Conservation (phyloP, 2,329 filamentous ascomycete species). For the Stemphylium vesicarium region DNA sequence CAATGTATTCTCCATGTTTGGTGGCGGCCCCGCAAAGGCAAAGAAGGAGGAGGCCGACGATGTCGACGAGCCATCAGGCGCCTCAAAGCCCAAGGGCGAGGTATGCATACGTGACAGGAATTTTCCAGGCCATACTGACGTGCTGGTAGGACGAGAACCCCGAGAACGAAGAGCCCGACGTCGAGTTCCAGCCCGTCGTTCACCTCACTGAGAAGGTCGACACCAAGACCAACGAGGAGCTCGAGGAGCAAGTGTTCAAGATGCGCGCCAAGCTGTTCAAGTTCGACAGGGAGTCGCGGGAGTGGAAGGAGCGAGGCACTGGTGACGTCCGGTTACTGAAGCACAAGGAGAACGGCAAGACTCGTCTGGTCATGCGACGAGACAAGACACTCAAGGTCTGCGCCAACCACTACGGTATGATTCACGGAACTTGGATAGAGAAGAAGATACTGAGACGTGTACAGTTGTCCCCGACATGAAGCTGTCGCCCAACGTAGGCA, state of each 20-base stretch:
- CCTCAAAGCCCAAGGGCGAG: constrained; percentile 61
- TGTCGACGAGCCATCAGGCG: constrained; percentile 81
- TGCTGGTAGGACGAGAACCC: constrained; percentile 68
- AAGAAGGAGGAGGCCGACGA: constrained; percentile 79
- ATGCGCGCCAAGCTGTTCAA: constrained; percentile 99
- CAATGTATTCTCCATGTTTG: constrained; percentile 96
- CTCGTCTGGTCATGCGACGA: constrained; percentile 94
- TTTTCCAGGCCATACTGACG: constrained; percentile 17
- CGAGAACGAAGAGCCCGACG: constrained; percentile 89
- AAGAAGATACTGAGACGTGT: constrained; percentile 27
- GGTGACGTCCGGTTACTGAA: constrained; percentile 95
- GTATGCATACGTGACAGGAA: constrained; percentile 49
- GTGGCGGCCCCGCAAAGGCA: constrained; percentile 95
- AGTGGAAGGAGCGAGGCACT: constrained; percentile 99
- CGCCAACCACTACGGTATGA: constrained; percentile 98
- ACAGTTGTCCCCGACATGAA: constrained; percentile 98
- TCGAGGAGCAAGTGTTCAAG: constrained; percentile 97
- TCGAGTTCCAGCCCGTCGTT: constrained; percentile 97
- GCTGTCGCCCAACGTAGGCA: constrained; percentile 95
- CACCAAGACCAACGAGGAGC: constrained; percentile 97
- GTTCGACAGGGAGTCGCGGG: constrained; percentile 87
- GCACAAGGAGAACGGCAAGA: constrained; percentile 99
- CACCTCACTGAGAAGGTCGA: constrained; percentile 97
- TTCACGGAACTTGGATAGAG: constrained; percentile 11
- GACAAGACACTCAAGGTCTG: constrained; percentile 99